These are phyloP conservation scores for Beauveria varroae DNA, from an alignment of 2,329 filamentous ascomycete species.

Conservation along the genomic window DNA sequence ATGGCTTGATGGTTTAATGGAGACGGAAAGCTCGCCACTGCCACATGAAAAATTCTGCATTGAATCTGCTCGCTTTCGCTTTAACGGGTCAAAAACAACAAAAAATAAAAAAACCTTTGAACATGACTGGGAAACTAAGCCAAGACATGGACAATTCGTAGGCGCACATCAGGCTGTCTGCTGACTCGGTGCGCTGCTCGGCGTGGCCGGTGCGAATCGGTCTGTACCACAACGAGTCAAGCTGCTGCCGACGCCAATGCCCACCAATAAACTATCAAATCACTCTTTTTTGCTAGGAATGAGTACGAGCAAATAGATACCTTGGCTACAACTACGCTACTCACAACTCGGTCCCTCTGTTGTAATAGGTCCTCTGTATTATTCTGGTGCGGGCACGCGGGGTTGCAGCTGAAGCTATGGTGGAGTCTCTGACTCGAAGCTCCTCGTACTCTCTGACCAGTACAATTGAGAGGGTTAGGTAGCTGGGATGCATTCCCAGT, in stretches of 20 bases:
- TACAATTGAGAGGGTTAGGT: neutral
- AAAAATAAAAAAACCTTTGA: neutral
- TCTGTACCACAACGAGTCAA: conserved; percentile 1
- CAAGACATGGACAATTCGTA: neutral
- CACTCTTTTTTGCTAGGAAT: neutral
- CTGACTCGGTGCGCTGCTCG: conserved; percentile 6
- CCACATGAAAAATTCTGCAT: neutral
- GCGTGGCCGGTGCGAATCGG: conserved; percentile 2
- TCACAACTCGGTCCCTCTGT: neutral
- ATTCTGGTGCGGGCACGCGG: neutral
- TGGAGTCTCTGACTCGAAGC: conserved; percentile 9
- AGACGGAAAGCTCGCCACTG: neutral
- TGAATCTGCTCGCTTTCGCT: too few species aligned
- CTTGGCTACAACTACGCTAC: neutral
- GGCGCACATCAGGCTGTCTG: neutral
- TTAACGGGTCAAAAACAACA: neutral
- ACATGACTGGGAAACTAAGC: neutral
- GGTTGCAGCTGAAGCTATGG: conserved; percentile 9
- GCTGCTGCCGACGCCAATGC: neutral
- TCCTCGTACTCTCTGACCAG: neutral
- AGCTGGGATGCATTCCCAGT: too few species aligned
- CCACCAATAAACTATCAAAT: neutral
- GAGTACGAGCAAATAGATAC: too few species aligned
- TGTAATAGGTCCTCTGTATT: neutral
- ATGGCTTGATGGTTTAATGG: neutral